Percentiles rank a stretch among this genome's conserved stretches.
Evolutionary conservation across 768 basidiomycete genomes (phyloP).

Genomic region (Cubamyces lactineus): DNA sequence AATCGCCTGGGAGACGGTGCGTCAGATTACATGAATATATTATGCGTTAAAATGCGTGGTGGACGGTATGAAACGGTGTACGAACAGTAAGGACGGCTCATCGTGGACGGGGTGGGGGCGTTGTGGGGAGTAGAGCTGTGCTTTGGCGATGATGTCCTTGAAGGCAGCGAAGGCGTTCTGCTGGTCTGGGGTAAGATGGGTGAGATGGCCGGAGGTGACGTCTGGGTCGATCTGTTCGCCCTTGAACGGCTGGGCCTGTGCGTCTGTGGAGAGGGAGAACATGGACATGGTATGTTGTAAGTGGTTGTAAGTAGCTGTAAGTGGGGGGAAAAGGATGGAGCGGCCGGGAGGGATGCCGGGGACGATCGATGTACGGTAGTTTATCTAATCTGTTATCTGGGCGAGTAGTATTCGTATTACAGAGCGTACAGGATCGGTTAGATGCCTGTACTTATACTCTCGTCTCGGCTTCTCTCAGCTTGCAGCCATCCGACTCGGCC

Average conservation of each 20-base stretch:
- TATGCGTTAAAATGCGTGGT: neutral
- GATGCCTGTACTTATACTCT: no score
- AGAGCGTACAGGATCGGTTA: neutral
- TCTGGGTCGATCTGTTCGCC: conserved; percentile 24
- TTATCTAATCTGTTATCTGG: neutral
- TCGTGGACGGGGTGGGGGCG: conserved; percentile 45
- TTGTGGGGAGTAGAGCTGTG: conserved; percentile 54
- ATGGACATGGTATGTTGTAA: conserved; percentile 9
- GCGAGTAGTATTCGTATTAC: neutral
- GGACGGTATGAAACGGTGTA: conserved; percentile 29
- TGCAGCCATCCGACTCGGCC: neutral
- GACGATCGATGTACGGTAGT: neutral
- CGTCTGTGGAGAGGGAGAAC: conserved; percentile 3
- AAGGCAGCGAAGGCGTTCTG: conserved; percentile 53
- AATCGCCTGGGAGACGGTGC: conserved; percentile 59
- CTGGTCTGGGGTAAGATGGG: conserved; percentile 55
- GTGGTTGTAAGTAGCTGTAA: neutral
- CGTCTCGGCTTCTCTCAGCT: neutral
- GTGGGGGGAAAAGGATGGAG: neutral
- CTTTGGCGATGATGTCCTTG: conserved; percentile 52
- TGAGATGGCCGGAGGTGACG: conserved; percentile 53
- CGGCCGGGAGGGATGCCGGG: conserved; percentile 1
- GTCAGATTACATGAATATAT: neutral
- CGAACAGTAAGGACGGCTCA: conserved; percentile 55
- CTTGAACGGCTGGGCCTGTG: conserved; percentile 9